Evolutionary conservation across 495 filamentous ascomycete species (phyloP), one percentile per base, ranked within the genome.

Genomic region (Penicillium manginii): DNA sequence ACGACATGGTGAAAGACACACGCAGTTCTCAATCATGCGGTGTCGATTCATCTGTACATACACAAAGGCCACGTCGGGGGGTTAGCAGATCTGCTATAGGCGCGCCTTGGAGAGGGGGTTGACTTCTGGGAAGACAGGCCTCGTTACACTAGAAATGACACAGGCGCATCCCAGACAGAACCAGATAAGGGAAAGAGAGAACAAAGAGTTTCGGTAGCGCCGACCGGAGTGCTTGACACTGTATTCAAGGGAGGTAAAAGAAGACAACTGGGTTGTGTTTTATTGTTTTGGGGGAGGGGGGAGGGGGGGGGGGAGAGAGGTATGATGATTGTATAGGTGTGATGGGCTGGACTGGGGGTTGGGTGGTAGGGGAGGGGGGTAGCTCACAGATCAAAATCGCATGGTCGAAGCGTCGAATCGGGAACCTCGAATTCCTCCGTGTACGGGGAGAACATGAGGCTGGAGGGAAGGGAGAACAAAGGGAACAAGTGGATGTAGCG

Each of bases 1-100:
- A 82, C 79, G 79, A 81, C 79, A 82, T 82, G 62, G 70, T 78
- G 73, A 73, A 74, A 55, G 67, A 69, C 64, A 66, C 60, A 66
- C 59, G 63, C 57, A 61, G 62, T 66, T 69, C 67, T 63, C 74
- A 75, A 74, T 70, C 74, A 76, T 68, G 65, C 67, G 66, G 63
- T 64, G 67, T 54, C 65, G 66, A 69, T 65, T 76, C 74, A 78
- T 76, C 73, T 76, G 74, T 73, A 74, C 66, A 72, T 73, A 73
- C 73, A 77, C 63, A 68, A 60, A 60, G 51, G 65, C 54, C 66
- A 66, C 67, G 69, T 71, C 67, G 64, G 64, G 70, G 70, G 66
- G 68, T 75, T 74, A 76, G 73, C 70, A 72, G 70, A 69, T 62
- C 72, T 71, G 74, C 70, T 73, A 71, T 66, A 66, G 63, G 64